Percentiles rank a stretch among this genome's conserved stretches.
Evolutionary conservation across 768 basidiomycete genomes (phyloP).

Genomic region (Peribolospora baueri): DNA sequence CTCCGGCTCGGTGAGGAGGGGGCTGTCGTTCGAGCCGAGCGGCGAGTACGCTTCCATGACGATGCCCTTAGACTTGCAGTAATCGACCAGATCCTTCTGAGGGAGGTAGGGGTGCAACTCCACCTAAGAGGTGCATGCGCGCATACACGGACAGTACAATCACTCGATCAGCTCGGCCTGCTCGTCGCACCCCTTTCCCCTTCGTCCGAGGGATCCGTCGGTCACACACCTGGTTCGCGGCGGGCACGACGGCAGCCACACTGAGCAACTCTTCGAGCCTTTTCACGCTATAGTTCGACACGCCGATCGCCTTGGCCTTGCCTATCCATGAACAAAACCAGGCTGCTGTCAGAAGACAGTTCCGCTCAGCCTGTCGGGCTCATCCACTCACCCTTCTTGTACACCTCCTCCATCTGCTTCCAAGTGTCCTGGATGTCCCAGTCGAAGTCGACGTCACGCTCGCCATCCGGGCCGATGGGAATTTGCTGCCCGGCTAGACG

Average conservation of each 20-base stretch:
- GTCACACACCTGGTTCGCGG: slow-evolving; percentile 41
- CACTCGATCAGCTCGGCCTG: slow-evolving; percentile 34
- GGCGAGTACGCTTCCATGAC: slow-evolving; percentile 54
- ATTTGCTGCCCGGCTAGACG: slow-evolving; percentile 2
- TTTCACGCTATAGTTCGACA: slow-evolving; percentile 42
- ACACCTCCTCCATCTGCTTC: slow-evolving; percentile 40
- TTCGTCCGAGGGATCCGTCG: too few species aligned
- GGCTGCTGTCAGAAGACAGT: neutral
- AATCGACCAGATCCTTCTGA: slow-evolving; percentile 32
- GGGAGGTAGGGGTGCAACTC: slow-evolving; percentile 47
- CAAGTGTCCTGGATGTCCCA: slow-evolving; percentile 59
- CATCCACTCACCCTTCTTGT: slow-evolving; percentile 22
- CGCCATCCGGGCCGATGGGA: slow-evolving; percentile 21
- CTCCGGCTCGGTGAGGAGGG: slow-evolving; percentile 35
- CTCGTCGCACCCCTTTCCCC: slow-evolving; percentile 34
- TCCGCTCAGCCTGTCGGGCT: neutral
- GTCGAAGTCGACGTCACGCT: slow-evolving; percentile 34
- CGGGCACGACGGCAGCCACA: slow-evolving; percentile 30
- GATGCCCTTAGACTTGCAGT: slow-evolving; percentile 38
- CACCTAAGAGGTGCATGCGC: slow-evolving; percentile 7
- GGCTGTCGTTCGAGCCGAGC: slow-evolving; percentile 24
- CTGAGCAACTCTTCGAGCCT: slow-evolving; percentile 39
- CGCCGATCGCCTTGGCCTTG: slow-evolving; percentile 54
- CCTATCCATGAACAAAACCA: slow-evolving; percentile 21
- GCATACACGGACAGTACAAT: slow-evolving; percentile 11